These are phyloP conservation scores for Umbelopsis sp. DNA, from an alignment of 192 early-diverging fungal genomes.

Conservation along the genomic window DNA sequence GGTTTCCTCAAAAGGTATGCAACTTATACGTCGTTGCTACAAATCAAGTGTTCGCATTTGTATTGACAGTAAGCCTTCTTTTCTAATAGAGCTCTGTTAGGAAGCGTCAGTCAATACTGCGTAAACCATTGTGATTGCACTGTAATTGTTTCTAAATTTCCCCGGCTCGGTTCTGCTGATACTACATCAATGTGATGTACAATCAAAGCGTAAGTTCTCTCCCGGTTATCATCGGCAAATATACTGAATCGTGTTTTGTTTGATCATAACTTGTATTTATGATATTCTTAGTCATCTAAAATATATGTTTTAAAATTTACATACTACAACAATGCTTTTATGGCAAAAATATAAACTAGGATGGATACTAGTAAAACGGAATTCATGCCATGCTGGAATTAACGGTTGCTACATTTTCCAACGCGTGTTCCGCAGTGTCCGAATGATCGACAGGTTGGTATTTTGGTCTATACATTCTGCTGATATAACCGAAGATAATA, in stretches of 20 bases:
- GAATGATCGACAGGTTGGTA: not conserved
- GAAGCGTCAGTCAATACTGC: constrained; percentile 51
- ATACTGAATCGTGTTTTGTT: too few relatives aligned
- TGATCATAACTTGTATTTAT: too few relatives aligned
- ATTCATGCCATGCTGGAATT: not conserved
- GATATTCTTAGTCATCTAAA: too few relatives aligned
- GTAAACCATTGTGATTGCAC: constrained; percentile 43
- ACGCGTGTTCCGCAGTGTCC: not conserved
- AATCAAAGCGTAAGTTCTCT: too few relatives aligned
- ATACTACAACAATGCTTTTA: too few relatives aligned
- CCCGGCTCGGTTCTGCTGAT: not conserved
- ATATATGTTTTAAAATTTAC: too few relatives aligned
- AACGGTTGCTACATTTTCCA: not conserved
- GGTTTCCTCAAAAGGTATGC: constrained; percentile 50
- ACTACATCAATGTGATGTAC: too few relatives aligned
- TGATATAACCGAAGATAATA: not conserved
- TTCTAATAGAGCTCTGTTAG: constrained; percentile 38
- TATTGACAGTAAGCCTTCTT: too few relatives aligned
- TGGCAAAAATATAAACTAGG: not conserved
- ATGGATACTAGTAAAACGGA: not conserved
- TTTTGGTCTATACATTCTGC: not conserved
- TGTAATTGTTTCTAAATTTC: constrained; percentile 32
- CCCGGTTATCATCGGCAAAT: too few relatives aligned
- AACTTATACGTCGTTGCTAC: not conserved
- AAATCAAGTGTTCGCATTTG: too few relatives aligned